A percentile compares a stretch with the other conserved stretches of the same genome.
phyloP scores from a whole-genome alignment of 176 grass and related monocot genomes.

The Oryza longistaminata region DNA sequence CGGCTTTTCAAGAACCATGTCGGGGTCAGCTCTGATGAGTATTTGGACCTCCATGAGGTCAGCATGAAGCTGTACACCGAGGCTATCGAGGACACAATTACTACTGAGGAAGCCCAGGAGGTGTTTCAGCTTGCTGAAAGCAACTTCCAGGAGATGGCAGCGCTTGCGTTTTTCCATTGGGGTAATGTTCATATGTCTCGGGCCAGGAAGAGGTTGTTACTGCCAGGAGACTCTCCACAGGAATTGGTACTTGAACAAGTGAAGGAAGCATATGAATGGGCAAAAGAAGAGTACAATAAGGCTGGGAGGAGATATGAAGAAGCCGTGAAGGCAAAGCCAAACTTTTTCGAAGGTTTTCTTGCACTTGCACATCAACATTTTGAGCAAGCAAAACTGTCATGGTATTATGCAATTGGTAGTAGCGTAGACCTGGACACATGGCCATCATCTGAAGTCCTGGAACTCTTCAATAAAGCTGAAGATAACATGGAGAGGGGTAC shows the following conservation, averaged over 20 bases:
- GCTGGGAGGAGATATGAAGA: conserved; percentile 67
- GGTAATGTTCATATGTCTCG: conserved; percentile 89
- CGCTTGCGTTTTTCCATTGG: conserved; percentile 90
- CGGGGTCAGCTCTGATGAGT: conserved; percentile 73
- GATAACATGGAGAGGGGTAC: conserved; percentile 71
- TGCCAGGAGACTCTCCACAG: conserved; percentile 54
- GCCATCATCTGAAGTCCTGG: conserved; percentile 49
- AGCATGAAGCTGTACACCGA: conserved; percentile 84
- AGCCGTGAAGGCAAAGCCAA: conserved; percentile 55
- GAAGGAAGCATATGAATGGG: conserved; percentile 67
- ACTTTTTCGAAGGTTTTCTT: conserved; percentile 83
- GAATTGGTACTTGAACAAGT: conserved; percentile 58
- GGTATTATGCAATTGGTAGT: conserved; percentile 69
- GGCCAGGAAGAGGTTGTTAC: conserved; percentile 73
- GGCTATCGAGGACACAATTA: conserved; percentile 88
- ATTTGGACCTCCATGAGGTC: conserved; percentile 75
- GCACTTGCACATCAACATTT: conserved; percentile 73
- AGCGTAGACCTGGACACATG: conserved; percentile 39
- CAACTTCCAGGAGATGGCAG: conserved; percentile 91
- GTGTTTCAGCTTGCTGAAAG: conserved; percentile 70
- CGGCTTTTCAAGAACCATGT: conserved; percentile 85
- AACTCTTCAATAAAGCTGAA: conserved; percentile 73
- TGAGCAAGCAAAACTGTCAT: conserved; percentile 77
- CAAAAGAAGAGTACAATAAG: conserved; percentile 58
- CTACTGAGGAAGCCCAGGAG: conserved; percentile 84